Evolutionary conservation across 164 flowering plant genomes (phyloP).

Genomic region (Piper longum): DNA sequence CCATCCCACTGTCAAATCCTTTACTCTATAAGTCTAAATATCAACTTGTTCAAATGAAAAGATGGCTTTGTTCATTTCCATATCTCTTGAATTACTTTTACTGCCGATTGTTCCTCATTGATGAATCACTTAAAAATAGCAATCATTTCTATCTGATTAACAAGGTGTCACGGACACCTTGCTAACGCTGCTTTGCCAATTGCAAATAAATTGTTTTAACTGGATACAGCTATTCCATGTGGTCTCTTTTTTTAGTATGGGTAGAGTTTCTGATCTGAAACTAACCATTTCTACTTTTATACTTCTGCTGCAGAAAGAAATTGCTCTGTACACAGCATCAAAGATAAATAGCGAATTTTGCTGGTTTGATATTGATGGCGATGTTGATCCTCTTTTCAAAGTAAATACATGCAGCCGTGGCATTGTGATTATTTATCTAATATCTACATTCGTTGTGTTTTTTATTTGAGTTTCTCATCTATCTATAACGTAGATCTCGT

Average conservation of each 20-base stretch:
- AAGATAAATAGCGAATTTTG: conserved; percentile 55
- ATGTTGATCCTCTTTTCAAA: conserved; percentile 89
- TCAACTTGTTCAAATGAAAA: too few species aligned
- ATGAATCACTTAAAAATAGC: neutral
- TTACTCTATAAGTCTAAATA: neutral
- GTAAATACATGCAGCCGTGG: conserved; percentile 18
- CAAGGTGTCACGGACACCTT: neutral
- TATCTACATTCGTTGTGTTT: too few species aligned
- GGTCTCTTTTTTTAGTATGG: neutral
- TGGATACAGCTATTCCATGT: neutral
- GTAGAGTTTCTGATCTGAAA: neutral
- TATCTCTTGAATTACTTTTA: neutral
- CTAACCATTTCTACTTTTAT: neutral
- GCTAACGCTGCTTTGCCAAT: too few species aligned
- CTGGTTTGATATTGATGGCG: conserved; percentile 92
- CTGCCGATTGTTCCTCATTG: neutral
- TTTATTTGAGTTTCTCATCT: too few species aligned
- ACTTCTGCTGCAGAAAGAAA: conserved; percentile 65
- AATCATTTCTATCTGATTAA: neutral
- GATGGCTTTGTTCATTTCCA: neutral
- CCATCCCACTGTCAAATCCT: neutral
- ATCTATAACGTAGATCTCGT: too few species aligned
- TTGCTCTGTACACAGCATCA: conserved; percentile 86
- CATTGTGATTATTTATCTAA: too few species aligned
- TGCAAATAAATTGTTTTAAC: too few species aligned